These are phyloP conservation scores for Fragosphaeria purpurea DNA, from an alignment of 2,329 filamentous ascomycete genomes.

Conservation along the genomic window DNA sequence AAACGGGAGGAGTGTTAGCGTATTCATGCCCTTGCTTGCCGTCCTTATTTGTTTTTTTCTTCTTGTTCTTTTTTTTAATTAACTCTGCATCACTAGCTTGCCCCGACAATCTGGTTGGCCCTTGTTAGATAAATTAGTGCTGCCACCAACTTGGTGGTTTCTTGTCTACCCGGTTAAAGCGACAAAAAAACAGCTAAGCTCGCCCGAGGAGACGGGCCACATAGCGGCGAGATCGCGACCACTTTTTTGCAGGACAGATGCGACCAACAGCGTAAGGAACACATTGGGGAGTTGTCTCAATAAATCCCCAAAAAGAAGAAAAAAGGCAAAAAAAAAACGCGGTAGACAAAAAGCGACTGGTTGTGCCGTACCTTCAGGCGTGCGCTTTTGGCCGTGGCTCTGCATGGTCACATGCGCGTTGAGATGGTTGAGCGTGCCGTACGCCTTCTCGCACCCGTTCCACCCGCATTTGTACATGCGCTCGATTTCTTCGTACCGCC, in stretches of 20 bases:
- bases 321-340: conserved; percentile 9
- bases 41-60: no score
- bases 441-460: conserved; percentile 97
- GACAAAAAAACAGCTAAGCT: conserved; percentile 2
- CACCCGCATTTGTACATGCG: conserved; percentile 99
- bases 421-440: conserved; percentile 91
- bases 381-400: conserved; percentile 86
- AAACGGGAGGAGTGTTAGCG: not conserved
- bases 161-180: not conserved
- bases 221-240: not conserved
- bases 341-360: not conserved
- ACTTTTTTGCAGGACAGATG: no score
- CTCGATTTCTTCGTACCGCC: conserved; percentile 96
- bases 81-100: not conserved
- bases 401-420: conserved; percentile 99
- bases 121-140: conserved; percentile 26
- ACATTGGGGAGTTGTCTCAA: no score
- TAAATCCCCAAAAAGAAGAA: no score
- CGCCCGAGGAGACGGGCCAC: not conserved
- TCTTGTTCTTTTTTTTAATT: no score
- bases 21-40: not conserved
- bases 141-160: conserved; percentile 3
- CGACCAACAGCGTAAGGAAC: no score
- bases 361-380: conserved; percentile 74
- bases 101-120: conserved; percentile 23